These are phyloP conservation scores for Naganishia cerealis DNA, from an alignment of 1,284 basidiomycete genomes.

Conservation along the genomic window DNA sequence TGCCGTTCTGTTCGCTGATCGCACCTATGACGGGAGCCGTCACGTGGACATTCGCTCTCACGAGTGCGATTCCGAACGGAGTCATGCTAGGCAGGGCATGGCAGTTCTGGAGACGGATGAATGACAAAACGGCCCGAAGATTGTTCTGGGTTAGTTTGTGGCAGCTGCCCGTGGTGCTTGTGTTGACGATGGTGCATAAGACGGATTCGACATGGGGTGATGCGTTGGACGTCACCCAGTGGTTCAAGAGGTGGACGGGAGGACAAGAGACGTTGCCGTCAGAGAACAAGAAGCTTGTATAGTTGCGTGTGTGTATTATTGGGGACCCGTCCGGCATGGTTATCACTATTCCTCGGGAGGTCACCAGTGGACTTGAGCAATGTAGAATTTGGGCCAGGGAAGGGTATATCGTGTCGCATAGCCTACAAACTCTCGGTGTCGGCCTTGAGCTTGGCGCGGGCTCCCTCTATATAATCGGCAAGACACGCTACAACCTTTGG, in stretches of 20 bases:
- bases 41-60: constrained; percentile 79
- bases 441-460: constrained; percentile 41
- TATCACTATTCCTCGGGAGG: neutral
- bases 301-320: neutral
- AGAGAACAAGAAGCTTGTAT: neutral
- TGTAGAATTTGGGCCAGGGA: neutral
- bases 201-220: constrained; percentile 25
- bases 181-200: constrained; percentile 92
- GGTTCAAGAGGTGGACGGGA: constrained; percentile 10
- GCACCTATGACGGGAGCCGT: constrained; percentile 84
- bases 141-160: constrained; percentile 83
- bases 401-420: neutral
- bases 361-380: neutral
- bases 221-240: constrained; percentile 17
- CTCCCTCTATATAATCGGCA: constrained; percentile 66
- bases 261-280: neutral
- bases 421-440: constrained; percentile 1
- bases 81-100: constrained; percentile 70
- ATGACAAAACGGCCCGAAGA: constrained; percentile 73
- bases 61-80: constrained; percentile 73
- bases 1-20: constrained; percentile 77
- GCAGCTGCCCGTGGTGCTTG: constrained; percentile 86
- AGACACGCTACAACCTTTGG: constrained; percentile 66
- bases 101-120: constrained; percentile 67
- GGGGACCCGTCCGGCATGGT: neutral